Evolutionary conservation across 257 asterid species (phyloP), one percentile per base, ranked within the genome.

Genomic region (Perilla frutescens): DNA sequence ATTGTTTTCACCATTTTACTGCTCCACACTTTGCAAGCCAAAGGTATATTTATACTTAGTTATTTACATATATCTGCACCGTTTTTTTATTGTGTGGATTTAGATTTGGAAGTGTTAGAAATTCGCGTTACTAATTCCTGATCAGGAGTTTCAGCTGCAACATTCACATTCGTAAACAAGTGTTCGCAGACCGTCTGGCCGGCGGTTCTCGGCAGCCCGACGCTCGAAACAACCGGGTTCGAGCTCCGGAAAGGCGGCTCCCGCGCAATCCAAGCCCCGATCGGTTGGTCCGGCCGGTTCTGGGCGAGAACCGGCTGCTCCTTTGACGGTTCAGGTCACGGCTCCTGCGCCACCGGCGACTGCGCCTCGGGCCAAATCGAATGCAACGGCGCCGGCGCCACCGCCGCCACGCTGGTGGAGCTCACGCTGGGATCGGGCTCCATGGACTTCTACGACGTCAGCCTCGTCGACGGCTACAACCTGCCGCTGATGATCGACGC

Each of bases 381-480:
- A 66, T 89, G 93, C 68, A 70, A 76, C 51, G 91, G 91, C 0
- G 76, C 81, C 14, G 89, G 91, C 1, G 62, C 7, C 62, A 56
- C 62, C 41, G 20, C 62, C 3, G 62, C 62, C 5, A 29, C 62
- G 7, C 31, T 56, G 4, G 62, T 40, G 2, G 62, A 56, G 0
- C 29, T 56, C 41, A 0, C 62, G n/a, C 62, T 56, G 14, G 62
- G 62, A 1, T 14, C 90, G 15, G 90, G 88, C 40, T 76, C 89
- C 2, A 12, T 62, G 71, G 90, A 89, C 76, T 89, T 83, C 68
- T 89, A 88, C 67, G 94, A 90, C 64, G 96, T 87, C 49, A 87
- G 96, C 76, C 87, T 87, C 53, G 93, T 89, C 1, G 91, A 87
- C 59, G 96, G 93, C 14, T 89, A 78, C 87, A 89, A 89, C 69